Base-by-base conservation (phyloP, 2,329 filamentous ascomycete species). In the Rhynchosporium secalis region DNA sequence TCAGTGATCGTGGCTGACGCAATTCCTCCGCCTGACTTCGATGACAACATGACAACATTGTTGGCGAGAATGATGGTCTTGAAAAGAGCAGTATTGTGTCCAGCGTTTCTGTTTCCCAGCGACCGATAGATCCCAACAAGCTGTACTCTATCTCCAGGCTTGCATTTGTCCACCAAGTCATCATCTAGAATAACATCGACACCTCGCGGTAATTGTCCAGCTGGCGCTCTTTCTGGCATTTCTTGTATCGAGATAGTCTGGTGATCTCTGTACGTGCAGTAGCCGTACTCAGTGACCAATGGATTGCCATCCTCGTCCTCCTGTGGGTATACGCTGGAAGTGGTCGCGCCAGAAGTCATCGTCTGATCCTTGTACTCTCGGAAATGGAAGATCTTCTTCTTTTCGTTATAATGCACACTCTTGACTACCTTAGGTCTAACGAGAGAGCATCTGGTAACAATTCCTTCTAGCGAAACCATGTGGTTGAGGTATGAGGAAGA, bases 161-260 rank as follows among this genome's bases (percentile, higher is more conserved):
- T 99, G 64, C 95, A 91, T 63, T 86, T 87, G 75, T 99, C 95
- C 15, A 98, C 95, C 58, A 99, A 82, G 74, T 99, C 95, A 75
- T 99, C 95, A 74, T 99, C 95, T 68, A 99, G 80, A 69, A 99
- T 93, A 13, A 98, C 93, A 76, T 99, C 95, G 20, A 99, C 95
- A 61, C 94, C 92, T 59, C 95, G 88, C 63, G 95, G 95, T 67
- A 99, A 83, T 80, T 98, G 95, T 58, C 95, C 95, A 63, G 95
- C 94, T 59, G 95, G 95, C 2, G 95, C 95, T 70, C 94, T 84
- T 77, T 99, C 95, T 0, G 95, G 95, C 95, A 99, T 99, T 79
- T 99, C 95, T 78, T 99, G 95, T 68, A 99, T 97, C 0, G 94
- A 97, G 64, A 99, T 92, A 15, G 91, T 96, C 76, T 99, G 95